Percentiles rank a stretch among this genome's conserved stretches.
These are phyloP conservation scores for Teratosphaeriaceae sp. DNA, from an alignment of 2,329 filamentous ascomycete species.

Conservation along the genomic window DNA sequence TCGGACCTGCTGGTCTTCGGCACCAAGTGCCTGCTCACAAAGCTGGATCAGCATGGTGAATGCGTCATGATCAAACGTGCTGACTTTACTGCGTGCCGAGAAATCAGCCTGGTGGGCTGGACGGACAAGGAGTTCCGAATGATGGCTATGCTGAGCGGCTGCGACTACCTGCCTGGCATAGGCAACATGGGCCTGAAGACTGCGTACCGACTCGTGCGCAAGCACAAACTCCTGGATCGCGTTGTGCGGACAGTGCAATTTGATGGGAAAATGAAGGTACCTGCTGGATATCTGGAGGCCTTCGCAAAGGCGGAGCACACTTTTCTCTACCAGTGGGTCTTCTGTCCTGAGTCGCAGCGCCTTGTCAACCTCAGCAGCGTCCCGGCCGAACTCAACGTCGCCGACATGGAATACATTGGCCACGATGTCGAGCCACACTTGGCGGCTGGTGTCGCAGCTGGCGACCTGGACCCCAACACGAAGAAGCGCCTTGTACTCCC, in stretches of 20 bases:
- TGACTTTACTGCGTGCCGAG: slow-evolving; percentile 82
- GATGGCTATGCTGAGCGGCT: slow-evolving; percentile 96
- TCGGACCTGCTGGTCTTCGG: slow-evolving; percentile 95
- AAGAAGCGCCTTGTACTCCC: slow-evolving; percentile 55
- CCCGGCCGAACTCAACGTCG: slow-evolving; percentile 55
- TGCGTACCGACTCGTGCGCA: slow-evolving; percentile 81
- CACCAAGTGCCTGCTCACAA: slow-evolving; percentile 82
- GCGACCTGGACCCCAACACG: slow-evolving; percentile 84
- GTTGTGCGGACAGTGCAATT: slow-evolving; percentile 79
- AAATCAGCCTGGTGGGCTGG: slow-evolving; percentile 87
- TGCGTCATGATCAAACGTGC: slow-evolving; percentile 86
- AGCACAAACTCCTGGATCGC: slow-evolving; percentile 80
- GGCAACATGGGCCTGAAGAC: slow-evolving; percentile 87
- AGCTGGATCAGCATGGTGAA: slow-evolving; percentile 88
- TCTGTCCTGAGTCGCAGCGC: slow-evolving; percentile 64
- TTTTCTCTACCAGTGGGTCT: slow-evolving; percentile 92
- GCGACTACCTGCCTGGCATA: slow-evolving; percentile 87
- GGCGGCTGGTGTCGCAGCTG: slow-evolving; percentile 67
- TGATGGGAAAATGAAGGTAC: slow-evolving; percentile 76
- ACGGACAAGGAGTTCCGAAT: slow-evolving; percentile 82
- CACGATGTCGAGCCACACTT: slow-evolving; percentile 46
- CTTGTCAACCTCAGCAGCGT: slow-evolving; percentile 71
- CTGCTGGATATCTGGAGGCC: slow-evolving; percentile 69
- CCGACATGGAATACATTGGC: slow-evolving; percentile 77
- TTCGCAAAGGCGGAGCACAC: slow-evolving; percentile 87